Percentiles rank a stretch among this genome's conserved stretches.
Evolutionary conservation across 306 rosid species (phyloP).

Genomic region (Casuarina glauca): DNA sequence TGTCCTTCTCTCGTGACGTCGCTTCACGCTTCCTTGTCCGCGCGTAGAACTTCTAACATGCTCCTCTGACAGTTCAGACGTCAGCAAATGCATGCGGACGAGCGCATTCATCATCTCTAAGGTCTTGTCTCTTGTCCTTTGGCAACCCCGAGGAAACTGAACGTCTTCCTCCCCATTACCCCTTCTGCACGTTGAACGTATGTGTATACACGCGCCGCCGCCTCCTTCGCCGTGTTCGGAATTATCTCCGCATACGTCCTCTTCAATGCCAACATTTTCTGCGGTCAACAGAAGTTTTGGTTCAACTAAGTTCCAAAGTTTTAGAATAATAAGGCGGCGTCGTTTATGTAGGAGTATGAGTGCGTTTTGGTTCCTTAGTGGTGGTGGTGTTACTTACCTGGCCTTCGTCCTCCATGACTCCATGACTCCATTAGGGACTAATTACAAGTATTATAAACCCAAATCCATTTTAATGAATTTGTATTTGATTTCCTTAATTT

Average conservation of each 20-base stretch:
- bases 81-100: background rate
- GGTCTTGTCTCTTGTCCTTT: background rate
- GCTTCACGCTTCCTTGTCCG: too few relatives aligned
- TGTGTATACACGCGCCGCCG: slow-evolving; percentile 45
- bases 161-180: too few relatives aligned
- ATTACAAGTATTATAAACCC: too few relatives aligned
- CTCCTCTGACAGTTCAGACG: background rate
- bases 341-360: slow-evolving; percentile 6
- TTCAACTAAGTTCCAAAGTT: background rate
- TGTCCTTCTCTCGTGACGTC: too few relatives aligned
- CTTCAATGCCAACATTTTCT: slow-evolving; percentile 72
- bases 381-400: slow-evolving; percentile 33
- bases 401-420: slow-evolving; percentile 42
- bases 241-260: slow-evolving; percentile 75
- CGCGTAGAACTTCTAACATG: background rate
- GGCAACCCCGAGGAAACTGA: too few relatives aligned
- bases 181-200: background rate
- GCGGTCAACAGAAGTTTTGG: slow-evolving; percentile 1
- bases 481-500: too few relatives aligned
- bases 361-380: background rate
- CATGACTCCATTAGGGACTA: too few relatives aligned
- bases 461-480: too few relatives aligned
- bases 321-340: background rate
- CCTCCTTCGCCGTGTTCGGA: slow-evolving; percentile 76
- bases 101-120: background rate